Evolutionary conservation across 2,329 filamentous ascomycete species (phyloP), one percentile per base, ranked within the genome.

Genomic region (Sordariomycetes sp.): DNA sequence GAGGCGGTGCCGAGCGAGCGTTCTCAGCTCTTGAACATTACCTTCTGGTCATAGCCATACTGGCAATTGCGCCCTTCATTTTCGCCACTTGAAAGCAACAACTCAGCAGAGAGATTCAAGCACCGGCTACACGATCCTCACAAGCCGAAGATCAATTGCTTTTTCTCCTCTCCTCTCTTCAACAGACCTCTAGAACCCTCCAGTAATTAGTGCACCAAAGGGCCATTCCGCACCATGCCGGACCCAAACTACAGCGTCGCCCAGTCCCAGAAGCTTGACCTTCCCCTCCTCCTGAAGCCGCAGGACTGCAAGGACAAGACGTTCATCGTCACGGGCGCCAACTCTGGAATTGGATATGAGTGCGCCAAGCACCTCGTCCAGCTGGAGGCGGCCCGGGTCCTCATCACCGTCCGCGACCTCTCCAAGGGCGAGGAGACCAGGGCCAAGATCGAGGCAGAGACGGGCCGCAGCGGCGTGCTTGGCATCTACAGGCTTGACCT

Each of bases 401-500:
- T 70, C 23, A 45, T 70, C 12, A 63, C 53, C 21, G 57, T 57
- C 12, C 61, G 66, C 25, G 50, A 46, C 25, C 12, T 16, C n/a
- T 32, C 56, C 2, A 47, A 25, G 2, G 18, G 21, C 23, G 14
- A 19, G 3, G 23, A 21, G 15, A 19, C 23, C 16, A 8, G 14
- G n/a, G 23, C 21, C 15, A 27, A 57, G 11, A 59, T 63, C 17
- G 50, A 58, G 19, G 46, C 43, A 6, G 41, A 47, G 2, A 60
- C 48, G 0, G 23, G 35, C 2, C 42, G 41, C 18, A 29, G 39
- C 0, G 41, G 40, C 3, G 37, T 49, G 2, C 47, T 66, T 14
- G 56, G 65, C 18, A 59, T 68, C 11, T 71, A 64, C 63, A 30
- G 52, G 5, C 42, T 70, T 7, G 63, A 71, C 38, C 57, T 70